Evolutionary conservation across 2,329 filamentous ascomycete species (phyloP).

Genomic region (Fusarium phyllophilum): DNA sequence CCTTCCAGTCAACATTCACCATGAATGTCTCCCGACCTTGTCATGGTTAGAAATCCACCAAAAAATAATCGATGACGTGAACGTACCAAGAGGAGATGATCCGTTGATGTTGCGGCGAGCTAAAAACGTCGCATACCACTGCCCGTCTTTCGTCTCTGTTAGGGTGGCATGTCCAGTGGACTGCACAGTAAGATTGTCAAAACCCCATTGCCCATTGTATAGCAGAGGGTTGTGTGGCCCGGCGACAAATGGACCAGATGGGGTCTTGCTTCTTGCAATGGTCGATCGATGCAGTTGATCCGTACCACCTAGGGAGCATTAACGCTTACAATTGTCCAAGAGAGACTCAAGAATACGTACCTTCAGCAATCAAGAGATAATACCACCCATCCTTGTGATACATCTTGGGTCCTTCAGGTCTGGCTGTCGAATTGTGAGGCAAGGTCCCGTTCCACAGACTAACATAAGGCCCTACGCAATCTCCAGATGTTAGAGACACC

Average conservation of each 20-base stretch:
- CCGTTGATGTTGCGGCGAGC: neutral
- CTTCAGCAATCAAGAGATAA: neutral
- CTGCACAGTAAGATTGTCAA: neutral
- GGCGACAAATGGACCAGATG: neutral
- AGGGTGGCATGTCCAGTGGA: neutral
- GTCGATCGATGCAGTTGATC: neutral
- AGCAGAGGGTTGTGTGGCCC: neutral
- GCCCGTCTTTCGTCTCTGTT: neutral
- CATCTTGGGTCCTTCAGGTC: neutral
- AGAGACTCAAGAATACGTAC: accelerated
- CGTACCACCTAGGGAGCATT: neutral
- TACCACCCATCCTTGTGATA: neutral
- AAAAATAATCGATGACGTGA: neutral
- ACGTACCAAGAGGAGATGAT: neutral
- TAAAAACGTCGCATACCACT: neutral
- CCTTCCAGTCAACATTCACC: neutral
- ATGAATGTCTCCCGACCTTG: neutral
- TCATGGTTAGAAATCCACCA: accelerated
- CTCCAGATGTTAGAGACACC: neutral
- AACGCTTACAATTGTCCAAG: accelerated
- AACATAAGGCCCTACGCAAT: neutral
- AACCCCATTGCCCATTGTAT: neutral
- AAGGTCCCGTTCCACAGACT: neutral
- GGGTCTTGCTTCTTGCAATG: neutral
- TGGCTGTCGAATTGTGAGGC: neutral